Base-by-base conservation (phyloP, 768 basidiomycete genomes). In the Psilocybe tampanensis region DNA sequence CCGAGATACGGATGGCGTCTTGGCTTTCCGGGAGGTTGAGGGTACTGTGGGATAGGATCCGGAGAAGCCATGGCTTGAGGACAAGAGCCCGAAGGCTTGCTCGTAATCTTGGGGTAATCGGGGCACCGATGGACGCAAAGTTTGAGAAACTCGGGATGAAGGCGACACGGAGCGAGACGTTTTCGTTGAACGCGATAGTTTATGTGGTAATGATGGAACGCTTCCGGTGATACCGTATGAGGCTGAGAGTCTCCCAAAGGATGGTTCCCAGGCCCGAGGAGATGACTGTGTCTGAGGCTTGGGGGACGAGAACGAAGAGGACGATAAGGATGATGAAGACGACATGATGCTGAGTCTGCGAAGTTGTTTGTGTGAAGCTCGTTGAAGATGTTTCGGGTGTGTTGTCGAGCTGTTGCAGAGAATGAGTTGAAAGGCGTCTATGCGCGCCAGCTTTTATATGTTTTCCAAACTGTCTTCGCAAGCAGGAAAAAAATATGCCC, bases 221-320 rank as follows among this genome's bases (percentile, higher is more conserved):
- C 48, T 49, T 21, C 55, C 55, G 42, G 32, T 48, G 29, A 60
- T 60, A 9, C 55, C 56, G 51, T 59, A 55, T 49, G 44, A 61
- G 8, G 60, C 61, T 3, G 64, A 62, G n/a, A 70, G 56, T 1
- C 56, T 53, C 24, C 63, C 61, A 24, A 66, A 68, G 11, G 66
- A 62, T 36, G 64, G 54, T 54, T 70, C 66, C 51, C 67, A 70
- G 44, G 68, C 60, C 51, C 66, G 68, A n/a, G n/a, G n/a, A 15
- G 60, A 43, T 1, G 62, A 50, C 1, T n/a, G n/a, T n/a, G 55
- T 19, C n/a, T 33, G 15, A 18, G 22, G 44, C 15, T 48, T 29
- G 13, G 41, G 47, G 12, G 57, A 59, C 2, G 58, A 32, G 9
- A 47, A 15, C 54, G 55, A 55, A 33, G 47, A 41, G 19, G n/a